Evolutionary conservation across 345 rosid species (phyloP), one percentile per base, ranked within the genome.

Genomic region (Linum lewisii): DNA sequence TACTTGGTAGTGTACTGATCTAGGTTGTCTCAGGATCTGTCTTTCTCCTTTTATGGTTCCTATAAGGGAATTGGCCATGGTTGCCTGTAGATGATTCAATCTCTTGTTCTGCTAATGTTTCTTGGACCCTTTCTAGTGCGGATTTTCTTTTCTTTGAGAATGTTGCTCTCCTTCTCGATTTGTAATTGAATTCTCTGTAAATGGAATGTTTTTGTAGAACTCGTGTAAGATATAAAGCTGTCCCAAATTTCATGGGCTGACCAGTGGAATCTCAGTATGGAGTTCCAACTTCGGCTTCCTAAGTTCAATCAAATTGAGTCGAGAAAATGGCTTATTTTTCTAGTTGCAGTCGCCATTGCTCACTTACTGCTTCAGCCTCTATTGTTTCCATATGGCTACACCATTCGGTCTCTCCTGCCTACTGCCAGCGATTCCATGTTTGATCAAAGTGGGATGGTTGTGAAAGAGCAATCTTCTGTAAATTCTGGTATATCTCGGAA

Each of bases 341-440:
- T 86, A 51, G 82, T 42, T 50, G 34, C 66, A 18, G 69, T 88
- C 65, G 82, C 84, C 62, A 26, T 81, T 26, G 76, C 88, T 65
- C 83, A 91, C 68, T 32, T 82, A 51, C 54, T 80, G 60, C 72
- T 91, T 62, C 95, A 84, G 69, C 82, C 77, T 62, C 64, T 82
- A 16, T 72, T 83, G 72, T 84, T 83, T 69, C 89, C 95, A 0
- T 83, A 82, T 51, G 82, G 84, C 47, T 78, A 69, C 67, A 84
- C 88, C 71, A 77, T 85, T 61, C 73, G 68, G 51, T 87, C 88
- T 61, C 69, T 80, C 54, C 66, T 82, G 9, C 87, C 88, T 1
- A 38, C 60, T 53, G 53, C 32, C 19, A 52, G 61, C 36, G 66
- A 50, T 24, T 36, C 59, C 1, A 25, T 61, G 6, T 64, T 22